Evolutionary conservation across 768 basidiomycete genomes (phyloP).

Genomic region (Termitomyces sp.): DNA sequence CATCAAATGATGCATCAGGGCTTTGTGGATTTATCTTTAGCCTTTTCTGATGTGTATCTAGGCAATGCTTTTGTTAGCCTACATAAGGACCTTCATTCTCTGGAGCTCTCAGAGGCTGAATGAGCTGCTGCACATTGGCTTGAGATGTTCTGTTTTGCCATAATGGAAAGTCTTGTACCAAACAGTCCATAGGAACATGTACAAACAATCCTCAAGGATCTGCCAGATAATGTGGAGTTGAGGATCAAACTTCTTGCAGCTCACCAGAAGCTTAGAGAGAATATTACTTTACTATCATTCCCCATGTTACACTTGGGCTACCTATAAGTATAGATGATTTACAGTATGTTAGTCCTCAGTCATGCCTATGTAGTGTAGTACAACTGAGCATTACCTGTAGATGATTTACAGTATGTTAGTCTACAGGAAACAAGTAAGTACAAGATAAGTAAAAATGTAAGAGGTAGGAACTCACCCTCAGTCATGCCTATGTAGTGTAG

Average conservation of each 20-base stretch:
- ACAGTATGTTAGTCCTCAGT: no score
- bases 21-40: not conserved
- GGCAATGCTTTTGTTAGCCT: slow-evolving; percentile 16
- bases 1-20: slow-evolving; percentile 12
- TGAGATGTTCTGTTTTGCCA: slow-evolving; percentile 17
- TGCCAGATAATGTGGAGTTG: slow-evolving; percentile 14
- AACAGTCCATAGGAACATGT: slow-evolving; percentile 25
- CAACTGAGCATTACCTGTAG: no score
- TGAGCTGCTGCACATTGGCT: slow-evolving; percentile 21
- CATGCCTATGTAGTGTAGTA: no score
- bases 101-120: slow-evolving; percentile 12
- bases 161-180: slow-evolving; percentile 27
- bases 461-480: no score
- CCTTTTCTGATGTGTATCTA: not conserved
- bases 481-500: no score
- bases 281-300: slow-evolving; percentile 27
- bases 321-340: no score
- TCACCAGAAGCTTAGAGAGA: slow-evolving; percentile 25
- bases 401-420: no score
- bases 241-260: slow-evolving; percentile 18
- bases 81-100: slow-evolving; percentile 11
- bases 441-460: no score
- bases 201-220: slow-evolving; percentile 10
- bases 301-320: slow-evolving; percentile 26
- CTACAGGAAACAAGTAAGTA: no score